These are phyloP conservation scores for Parietichytrium sp. DNA, from an alignment of 108 stramenopile species.

Conservation along the genomic window DNA sequence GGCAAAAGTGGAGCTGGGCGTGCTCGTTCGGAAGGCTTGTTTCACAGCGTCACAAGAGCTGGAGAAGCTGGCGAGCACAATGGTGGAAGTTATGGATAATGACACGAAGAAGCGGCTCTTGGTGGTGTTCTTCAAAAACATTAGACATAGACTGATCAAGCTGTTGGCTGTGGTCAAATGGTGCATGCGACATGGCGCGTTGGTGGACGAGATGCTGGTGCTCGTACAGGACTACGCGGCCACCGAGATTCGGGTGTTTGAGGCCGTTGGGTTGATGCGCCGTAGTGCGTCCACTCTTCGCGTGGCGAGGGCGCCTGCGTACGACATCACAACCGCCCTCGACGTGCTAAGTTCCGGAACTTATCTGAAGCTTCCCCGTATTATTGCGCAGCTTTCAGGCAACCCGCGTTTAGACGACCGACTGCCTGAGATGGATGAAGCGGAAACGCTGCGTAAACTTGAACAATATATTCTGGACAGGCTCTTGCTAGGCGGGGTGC, in stretches of 20 bases:
- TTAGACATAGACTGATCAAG: conserved; percentile 4
- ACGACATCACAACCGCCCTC: not conserved
- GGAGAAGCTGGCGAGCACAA: not conserved
- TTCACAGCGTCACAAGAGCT: conserved; percentile 8
- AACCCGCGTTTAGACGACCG: conserved; percentile 38
- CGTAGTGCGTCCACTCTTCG: not conserved
- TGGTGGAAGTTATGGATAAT: not conserved
- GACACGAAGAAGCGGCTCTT: not conserved
- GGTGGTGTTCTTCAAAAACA: not conserved
- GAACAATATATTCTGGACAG: conserved; percentile 19
- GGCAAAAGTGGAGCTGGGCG: conserved; percentile 3
- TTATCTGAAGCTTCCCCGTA: not conserved
- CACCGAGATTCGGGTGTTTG: conserved; percentile 35
- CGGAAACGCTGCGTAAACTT: conserved; percentile 30
- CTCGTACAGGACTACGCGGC: not conserved
- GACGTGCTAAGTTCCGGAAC: conserved; percentile 25
- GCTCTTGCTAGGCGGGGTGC: not conserved
- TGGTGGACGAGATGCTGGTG: conserved; percentile 15
- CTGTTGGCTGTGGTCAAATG: conserved; percentile 11
- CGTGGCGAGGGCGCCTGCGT: not conserved
- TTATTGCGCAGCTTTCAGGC: not conserved
- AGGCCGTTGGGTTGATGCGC: not conserved
- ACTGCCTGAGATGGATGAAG: conserved; percentile 15
- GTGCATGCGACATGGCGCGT: not conserved
- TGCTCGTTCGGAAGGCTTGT: not conserved